These are phyloP conservation scores for Hypomyces perniciosus DNA, from an alignment of 2,329 filamentous ascomycete genomes.

Conservation along the genomic window DNA sequence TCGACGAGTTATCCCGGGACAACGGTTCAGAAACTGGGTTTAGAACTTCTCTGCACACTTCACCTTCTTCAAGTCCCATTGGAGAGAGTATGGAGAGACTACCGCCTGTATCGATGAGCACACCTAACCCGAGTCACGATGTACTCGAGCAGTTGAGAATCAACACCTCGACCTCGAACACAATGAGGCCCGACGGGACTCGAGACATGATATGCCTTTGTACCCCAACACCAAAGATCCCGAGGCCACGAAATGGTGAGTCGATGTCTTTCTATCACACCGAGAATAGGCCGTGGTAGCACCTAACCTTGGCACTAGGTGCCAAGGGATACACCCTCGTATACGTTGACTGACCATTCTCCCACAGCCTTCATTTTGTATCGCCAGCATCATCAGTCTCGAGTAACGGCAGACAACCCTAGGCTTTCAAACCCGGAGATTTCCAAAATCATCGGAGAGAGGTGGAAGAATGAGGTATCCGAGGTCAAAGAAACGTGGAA, in stretches of 20 bases:
- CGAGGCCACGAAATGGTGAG: conserved; percentile 54
- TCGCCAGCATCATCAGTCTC: conserved; percentile 83
- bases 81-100: conserved; percentile 27
- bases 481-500: conserved; percentile 83
- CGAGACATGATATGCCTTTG: conserved; percentile 50
- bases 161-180: conserved; percentile 20
- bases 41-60: background rate
- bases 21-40: background rate
- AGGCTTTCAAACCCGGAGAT: conserved; percentile 91
- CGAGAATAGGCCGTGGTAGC: background rate
- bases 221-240: conserved; percentile 51
- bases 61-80: background rate
- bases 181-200: conserved; percentile 24
- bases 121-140: conserved; percentile 36
- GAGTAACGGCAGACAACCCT: conserved; percentile 76
- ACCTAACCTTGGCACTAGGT: background rate
- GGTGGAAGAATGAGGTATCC: conserved; percentile 75
- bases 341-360: conserved; percentile 19
- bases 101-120: conserved; percentile 41
- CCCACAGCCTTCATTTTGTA: conserved; percentile 89
- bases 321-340: background rate
- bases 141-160: conserved; percentile 25
- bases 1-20: conserved; percentile 17
- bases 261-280: conserved; percentile 11
- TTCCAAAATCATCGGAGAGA: conserved; percentile 91